Base-by-base conservation (phyloP, 345 rosid species). In the Boechera divaricarpa region DNA sequence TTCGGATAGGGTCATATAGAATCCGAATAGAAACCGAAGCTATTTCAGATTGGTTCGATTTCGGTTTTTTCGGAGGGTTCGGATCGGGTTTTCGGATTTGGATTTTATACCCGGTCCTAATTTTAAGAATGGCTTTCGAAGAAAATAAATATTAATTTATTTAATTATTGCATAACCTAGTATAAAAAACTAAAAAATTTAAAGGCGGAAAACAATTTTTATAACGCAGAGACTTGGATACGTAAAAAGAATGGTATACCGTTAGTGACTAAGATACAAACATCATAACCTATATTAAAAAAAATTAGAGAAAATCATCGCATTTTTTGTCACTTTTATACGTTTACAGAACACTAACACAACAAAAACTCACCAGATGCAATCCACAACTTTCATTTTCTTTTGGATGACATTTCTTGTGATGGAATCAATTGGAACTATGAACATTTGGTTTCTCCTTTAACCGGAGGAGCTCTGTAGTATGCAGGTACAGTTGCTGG, bases 401-500 rank as follows among this genome's bases (percentile, higher is more conserved):
- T 24, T 67, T 28, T 12, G 15, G 24, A 61, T 24, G 63, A 1
- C 62, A 59, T 36, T 67, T 49, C 54, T 69, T 35, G 65, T 77
- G 71, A 26, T 52, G 8, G 42, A 53, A 63, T 70, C 52, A 77
- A 26, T 1, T 10, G 35, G 13, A 70, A 63, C 70, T 77, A 77
- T 77, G 57, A 60, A 55, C 76, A 77, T 63, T 63, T 63, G 53
- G 80, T 55, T 63, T 71, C 71, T 39, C 32, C 82, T 24, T 48
- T 13, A 33, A 68, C 73, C 3, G 83, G 83, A 44, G 87, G 82
- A 49, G 76, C 77, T 76, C 81, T 79, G 83, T 84, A 84, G 63
- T 81, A 84, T 8, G 87, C 87, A 54, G 87, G 85, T 18, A 84
- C 83, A 5, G 83, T 84, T 60, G 76, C 85, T 5, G 87, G 87